phyloP scores from a whole-genome alignment of 129 eudicot genomes.

The Ambrosia artemisiifolia region DNA sequence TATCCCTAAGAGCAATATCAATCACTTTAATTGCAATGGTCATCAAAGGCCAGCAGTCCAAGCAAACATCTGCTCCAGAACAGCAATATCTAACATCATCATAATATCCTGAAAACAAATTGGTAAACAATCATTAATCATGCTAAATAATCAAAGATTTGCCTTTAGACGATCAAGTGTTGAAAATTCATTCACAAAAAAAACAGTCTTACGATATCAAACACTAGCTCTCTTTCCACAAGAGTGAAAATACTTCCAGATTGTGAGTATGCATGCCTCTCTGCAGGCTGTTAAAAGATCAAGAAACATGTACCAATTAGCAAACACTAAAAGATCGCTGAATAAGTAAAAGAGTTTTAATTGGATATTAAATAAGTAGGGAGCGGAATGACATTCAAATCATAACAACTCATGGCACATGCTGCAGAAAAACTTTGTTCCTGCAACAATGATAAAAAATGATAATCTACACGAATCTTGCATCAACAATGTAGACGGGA shows the following conservation, averaged over 20 bases:
- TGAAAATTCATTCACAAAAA: neutral
- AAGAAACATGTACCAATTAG: constrained; percentile 5
- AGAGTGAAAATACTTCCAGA: constrained; percentile 76
- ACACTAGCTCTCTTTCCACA: constrained; percentile 86
- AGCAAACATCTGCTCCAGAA: constrained; percentile 90
- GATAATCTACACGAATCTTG: constrained; percentile 23
- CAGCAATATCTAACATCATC: constrained; percentile 97
- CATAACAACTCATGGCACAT: neutral
- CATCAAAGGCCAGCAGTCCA: constrained; percentile 96
- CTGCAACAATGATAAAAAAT: neutral
- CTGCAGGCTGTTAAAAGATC: constrained; percentile 67
- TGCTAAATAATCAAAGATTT: neutral
- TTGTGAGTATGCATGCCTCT: constrained; percentile 85
- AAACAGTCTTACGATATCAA: constrained; percentile 69
- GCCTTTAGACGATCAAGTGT: neutral
- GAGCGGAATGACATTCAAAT: no score
- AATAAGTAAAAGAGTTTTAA: neutral
- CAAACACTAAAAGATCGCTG: neutral
- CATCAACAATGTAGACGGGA: constrained; percentile 80
- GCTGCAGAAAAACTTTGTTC: neutral
- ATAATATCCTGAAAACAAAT: constrained; percentile 61
- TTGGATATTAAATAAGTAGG: neutral
- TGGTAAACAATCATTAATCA: constrained; percentile 1
- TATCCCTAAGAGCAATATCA: constrained; percentile 89
- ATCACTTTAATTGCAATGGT: constrained; percentile 89